Evolutionary conservation across 2,329 filamentous ascomycete genomes (phyloP).

Genomic region (Aspergillus ibericus): DNA sequence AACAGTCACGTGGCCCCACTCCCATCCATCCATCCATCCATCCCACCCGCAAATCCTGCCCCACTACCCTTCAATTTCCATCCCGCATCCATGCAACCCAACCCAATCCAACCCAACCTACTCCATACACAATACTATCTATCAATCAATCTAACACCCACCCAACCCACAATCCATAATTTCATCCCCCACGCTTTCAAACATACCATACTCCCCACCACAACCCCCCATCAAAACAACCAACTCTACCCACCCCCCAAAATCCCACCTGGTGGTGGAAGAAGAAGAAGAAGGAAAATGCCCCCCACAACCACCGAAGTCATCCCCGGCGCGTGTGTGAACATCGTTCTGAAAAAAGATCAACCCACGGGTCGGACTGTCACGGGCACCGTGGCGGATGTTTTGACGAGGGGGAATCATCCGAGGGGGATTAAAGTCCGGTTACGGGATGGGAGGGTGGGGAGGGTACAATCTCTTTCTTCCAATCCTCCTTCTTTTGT

Average conservation of each 20-base stretch:
- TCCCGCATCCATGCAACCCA: too few species aligned
- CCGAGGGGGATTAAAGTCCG: constrained; percentile 78
- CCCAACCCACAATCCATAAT: too few species aligned
- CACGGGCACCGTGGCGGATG: constrained; percentile 62
- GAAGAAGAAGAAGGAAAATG: constrained; percentile 1
- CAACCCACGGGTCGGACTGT: constrained; percentile 73
- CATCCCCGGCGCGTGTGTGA: constrained; percentile 61
- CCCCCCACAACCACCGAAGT: constrained; percentile 24
- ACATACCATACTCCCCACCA: too few species aligned
- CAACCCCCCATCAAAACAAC: too few species aligned
- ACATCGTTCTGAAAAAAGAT: constrained; percentile 73
- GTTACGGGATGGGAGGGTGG: constrained; percentile 68
- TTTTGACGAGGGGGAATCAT: constrained; percentile 73
- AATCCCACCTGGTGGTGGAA: background rate
- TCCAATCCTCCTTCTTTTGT: background rate
- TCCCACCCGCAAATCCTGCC: too few species aligned
- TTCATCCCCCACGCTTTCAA: too few species aligned
- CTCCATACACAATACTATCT: too few species aligned
- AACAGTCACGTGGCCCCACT: too few species aligned
- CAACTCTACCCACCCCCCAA: background rate
- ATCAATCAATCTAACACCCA: too few species aligned
- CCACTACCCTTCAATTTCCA: too few species aligned
- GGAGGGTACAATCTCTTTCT: constrained; percentile 61
- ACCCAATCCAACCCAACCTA: too few species aligned
- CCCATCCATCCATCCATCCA: too few species aligned